Evolutionary conservation across 1,284 basidiomycete genomes (phyloP), one percentile per base, ranked within the genome.

Genomic region (Rhodotorula sp.): DNA sequence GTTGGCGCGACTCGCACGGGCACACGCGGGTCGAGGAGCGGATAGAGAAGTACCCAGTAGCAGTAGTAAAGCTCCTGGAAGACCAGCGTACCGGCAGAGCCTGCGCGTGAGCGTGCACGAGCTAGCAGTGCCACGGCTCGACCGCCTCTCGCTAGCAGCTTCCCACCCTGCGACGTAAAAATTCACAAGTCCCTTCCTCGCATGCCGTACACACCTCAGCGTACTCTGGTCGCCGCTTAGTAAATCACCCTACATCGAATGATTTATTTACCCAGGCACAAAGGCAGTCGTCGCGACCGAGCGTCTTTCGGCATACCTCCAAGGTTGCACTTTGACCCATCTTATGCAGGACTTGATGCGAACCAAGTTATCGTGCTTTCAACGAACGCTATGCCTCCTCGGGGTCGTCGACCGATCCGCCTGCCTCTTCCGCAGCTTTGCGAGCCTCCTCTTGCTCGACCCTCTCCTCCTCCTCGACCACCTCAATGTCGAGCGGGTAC

Each of bases 401-500:
- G 12, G 26, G 2, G 14, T 14, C n/a, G 4, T 54, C 26, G 26
- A 29, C 53, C 37, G 37, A 12, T 29, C 53, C 58, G 29, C 49
- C 57, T 24, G 33, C 55, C 20, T 67, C 70, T 30, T 63, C 65
- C 15, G 29, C 60, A 29, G 6, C 22, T 42, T 54, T 53, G 14
- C 49, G 26, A 17, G 14, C 12, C n/a, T 74, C 53, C 30, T 64
- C 29, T 37, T 65, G 64, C 48, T 67, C 67, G n/a, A 58, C 59
- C 37, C 68, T 45, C 67, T 78, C 77, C 54, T 79, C 74, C 48
- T 71, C 68, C 48, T 76, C 65, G 18, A 77, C 77, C 20, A 81
- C 78, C 81, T 99, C 96, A 26, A 99, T 84, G 79, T 99, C 96
- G 37, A 99, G 83, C 1, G 96, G 96, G 81, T 94, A 99, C 1